Evolutionary conservation across 2,329 filamentous ascomycete species (phyloP), one percentile per base, ranked within the genome.

Genomic region (Hirsutella minnesotensis): DNA sequence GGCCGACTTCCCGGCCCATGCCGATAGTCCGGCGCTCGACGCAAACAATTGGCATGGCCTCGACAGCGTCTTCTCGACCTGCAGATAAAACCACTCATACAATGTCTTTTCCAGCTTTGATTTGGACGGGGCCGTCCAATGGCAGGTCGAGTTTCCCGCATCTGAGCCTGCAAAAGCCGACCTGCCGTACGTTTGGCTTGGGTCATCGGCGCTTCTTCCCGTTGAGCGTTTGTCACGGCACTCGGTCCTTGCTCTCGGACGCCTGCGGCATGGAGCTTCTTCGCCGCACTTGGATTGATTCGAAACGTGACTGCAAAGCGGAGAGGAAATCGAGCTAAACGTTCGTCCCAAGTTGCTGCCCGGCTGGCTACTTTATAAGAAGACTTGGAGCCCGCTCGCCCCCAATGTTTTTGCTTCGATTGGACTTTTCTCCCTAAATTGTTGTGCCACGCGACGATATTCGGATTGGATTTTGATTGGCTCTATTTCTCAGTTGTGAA

Each of bases 401-500:
- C n/a, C 30, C 30, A 5, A 31, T 30, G 27, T 9, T 30, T 20
- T 36, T 37, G 44, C 48, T 50, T 24, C n/a, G n/a, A n/a, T n/a
- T n/a, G n/a, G n/a, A n/a, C n/a, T n/a, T n/a, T n/a, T n/a, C n/a
- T n/a, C n/a, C n/a, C n/a, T n/a, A n/a, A n/a, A n/a, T n/a, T n/a
- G n/a, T n/a, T n/a, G n/a, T n/a, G n/a, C n/a, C n/a, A n/a, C n/a
- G n/a, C n/a, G n/a, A n/a, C n/a, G n/a, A n/a, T n/a, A n/a, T n/a
- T n/a, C n/a, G n/a, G n/a, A n/a, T n/a, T n/a, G n/a, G n/a, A n/a
- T n/a, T n/a, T n/a, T n/a, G n/a, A n/a, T n/a, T n/a, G n/a, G n/a
- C n/a, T n/a, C n/a, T n/a, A n/a, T n/a, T n/a, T n/a, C n/a, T n/a
- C n/a, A n/a, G n/a, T n/a, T n/a, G n/a, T n/a, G n/a, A n/a, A n/a